phyloP scores from a whole-genome alignment of 805 yeast genomes.

The Lachancea quebecensis region DNA sequence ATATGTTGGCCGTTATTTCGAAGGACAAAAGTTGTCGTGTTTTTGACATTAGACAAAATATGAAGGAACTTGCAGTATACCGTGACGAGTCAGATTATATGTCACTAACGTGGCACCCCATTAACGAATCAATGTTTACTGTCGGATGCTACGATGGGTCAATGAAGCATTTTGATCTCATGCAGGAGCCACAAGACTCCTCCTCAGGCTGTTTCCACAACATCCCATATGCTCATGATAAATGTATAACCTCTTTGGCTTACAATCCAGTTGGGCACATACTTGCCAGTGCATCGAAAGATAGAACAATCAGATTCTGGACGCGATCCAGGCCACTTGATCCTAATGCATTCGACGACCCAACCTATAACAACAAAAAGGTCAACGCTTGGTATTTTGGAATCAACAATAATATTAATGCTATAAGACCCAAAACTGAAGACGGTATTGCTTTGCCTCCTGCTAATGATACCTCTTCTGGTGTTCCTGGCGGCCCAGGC shows the following conservation, averaged over 20 bases:
- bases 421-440: conserved; percentile 30
- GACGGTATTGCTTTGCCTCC: conserved; percentile 32
- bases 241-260: conserved; percentile 81
- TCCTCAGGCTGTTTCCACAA: conserved; percentile 39
- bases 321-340: conserved; percentile 88
- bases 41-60: conserved; percentile 71
- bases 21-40: conserved; percentile 84
- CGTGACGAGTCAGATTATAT: conserved; percentile 82
- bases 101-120: conserved; percentile 88
- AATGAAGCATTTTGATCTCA: conserved; percentile 57
- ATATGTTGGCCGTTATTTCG: conserved; percentile 76
- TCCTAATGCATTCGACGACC: conserved; percentile 72
- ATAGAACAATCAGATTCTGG: conserved; percentile 91
- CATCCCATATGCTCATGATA: conserved; percentile 91
- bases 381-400: conserved; percentile 51
- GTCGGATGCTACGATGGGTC: conserved; percentile 90
- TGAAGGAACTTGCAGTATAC: conserved; percentile 68
- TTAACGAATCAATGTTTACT: conserved; percentile 69
- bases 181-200: conserved; percentile 30
- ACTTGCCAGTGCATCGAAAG: conserved; percentile 88
- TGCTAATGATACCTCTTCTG: conserved; percentile 5
- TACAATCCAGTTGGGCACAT: conserved; percentile 94
- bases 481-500: not conserved
- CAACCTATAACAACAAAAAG: conserved; percentile 64
- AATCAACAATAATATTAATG: conserved; percentile 32